A percentile compares a stretch with the other conserved stretches of the same genome.
Evolutionary conservation across 2,329 filamentous ascomycete genomes (phyloP).

Genomic region (Curvularia spicifera): DNA sequence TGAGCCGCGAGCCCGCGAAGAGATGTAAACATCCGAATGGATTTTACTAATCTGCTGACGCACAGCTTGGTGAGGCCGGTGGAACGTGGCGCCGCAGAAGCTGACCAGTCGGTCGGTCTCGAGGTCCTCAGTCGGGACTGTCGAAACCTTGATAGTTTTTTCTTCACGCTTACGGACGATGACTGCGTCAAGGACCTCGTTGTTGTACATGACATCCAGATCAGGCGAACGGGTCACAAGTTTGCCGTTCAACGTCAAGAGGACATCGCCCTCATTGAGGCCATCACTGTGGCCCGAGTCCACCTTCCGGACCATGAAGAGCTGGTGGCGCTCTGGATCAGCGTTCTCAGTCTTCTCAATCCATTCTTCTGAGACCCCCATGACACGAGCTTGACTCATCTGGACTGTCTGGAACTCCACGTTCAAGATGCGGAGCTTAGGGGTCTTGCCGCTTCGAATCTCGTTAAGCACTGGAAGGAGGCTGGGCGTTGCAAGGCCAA

Average conservation of each 20-base stretch:
- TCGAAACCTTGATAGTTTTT: constrained; percentile 77
- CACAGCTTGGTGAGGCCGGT: constrained; percentile 93
- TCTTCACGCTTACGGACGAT: constrained; percentile 86
- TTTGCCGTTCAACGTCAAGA: constrained; percentile 87
- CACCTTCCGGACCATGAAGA: constrained; percentile 98
- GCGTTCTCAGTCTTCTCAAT: constrained; percentile 86
- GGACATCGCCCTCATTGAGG: constrained; percentile 87
- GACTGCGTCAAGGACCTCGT: constrained; percentile 80
- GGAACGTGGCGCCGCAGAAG: constrained; percentile 93
- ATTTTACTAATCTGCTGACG: constrained; percentile 96
- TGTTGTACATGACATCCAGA: constrained; percentile 94
- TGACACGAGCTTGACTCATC: constrained; percentile 95
- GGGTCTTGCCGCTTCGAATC: constrained; percentile 79
- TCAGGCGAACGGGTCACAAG: constrained; percentile 93
- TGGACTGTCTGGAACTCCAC: constrained; percentile 95
- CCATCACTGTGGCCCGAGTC: constrained; percentile 67
- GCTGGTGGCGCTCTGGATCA: constrained; percentile 90
- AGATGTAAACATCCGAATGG: constrained; percentile 95
- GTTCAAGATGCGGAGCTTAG: constrained; percentile 86
- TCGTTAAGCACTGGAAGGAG: constrained; percentile 86
- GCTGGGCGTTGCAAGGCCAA: constrained; percentile 87
- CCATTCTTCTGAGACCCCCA: constrained; percentile 97
- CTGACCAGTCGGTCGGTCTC: constrained; percentile 91
- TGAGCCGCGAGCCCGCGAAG: constrained; percentile 64
- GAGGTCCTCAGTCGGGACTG: constrained; percentile 85